Conservation (phyloP, 2,329 filamentous ascomycete genomes). For the Verticillium alfalfae region DNA sequence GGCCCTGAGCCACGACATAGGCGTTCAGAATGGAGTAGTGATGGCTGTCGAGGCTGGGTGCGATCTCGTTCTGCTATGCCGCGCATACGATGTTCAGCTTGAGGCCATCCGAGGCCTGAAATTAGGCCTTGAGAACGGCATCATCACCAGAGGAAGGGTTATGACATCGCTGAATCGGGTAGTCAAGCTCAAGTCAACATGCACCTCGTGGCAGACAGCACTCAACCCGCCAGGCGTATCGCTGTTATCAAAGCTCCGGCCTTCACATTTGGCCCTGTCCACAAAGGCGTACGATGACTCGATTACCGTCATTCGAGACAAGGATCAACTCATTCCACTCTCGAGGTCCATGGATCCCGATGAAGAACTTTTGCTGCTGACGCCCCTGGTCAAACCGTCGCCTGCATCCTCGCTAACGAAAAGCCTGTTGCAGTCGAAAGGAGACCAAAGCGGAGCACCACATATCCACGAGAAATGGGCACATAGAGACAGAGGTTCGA, state of each 20-base stretch:
- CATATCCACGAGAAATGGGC: slow-evolving; percentile 49
- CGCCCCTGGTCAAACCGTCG: slow-evolving; percentile 85
- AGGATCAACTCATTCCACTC: slow-evolving; percentile 76
- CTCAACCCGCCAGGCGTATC: slow-evolving; percentile 78
- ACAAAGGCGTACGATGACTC: slow-evolving; percentile 85
- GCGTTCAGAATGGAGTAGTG: slow-evolving; percentile 92
- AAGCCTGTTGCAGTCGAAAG: slow-evolving; percentile 54
- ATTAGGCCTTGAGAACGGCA: slow-evolving; percentile 82
- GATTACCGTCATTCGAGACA: slow-evolving; percentile 88
- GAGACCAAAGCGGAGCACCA: slow-evolving; percentile 23
- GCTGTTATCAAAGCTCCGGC: slow-evolving; percentile 74
- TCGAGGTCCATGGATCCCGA: slow-evolving; percentile 75
- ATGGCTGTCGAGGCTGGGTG: slow-evolving; percentile 98
- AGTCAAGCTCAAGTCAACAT: slow-evolving; percentile 73
- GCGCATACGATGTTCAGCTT: slow-evolving; percentile 81
- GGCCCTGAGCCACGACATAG: slow-evolving; percentile 88
- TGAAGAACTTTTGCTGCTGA: slow-evolving; percentile 84
- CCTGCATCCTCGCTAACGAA: slow-evolving; percentile 81
- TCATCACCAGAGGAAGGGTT: slow-evolving; percentile 76
- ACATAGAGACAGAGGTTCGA: slow-evolving; percentile 53
- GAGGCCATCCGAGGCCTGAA: slow-evolving; percentile 89
- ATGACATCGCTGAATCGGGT: slow-evolving; percentile 75
- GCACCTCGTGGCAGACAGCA: slow-evolving; percentile 86
- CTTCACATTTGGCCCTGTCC: slow-evolving; percentile 74
- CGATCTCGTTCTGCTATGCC: slow-evolving; percentile 82